Evolutionary conservation across 2,329 filamentous ascomycete species (phyloP), one percentile per base, ranked within the genome.

Genomic region (Dothistroma pini): DNA sequence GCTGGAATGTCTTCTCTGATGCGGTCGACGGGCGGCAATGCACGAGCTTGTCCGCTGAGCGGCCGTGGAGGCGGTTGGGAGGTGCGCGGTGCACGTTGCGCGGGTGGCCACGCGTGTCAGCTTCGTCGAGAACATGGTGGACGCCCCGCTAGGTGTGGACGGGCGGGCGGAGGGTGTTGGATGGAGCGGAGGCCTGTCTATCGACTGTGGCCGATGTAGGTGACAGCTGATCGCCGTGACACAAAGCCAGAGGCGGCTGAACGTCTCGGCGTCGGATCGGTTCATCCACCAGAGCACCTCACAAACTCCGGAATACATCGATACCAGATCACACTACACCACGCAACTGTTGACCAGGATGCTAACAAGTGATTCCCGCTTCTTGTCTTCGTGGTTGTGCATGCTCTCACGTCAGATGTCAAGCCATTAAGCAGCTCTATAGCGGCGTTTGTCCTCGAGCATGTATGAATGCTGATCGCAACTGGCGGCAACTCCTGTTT

Each of bases 1-100:
- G 52, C 77, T 80, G 21, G 79, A 81, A 49, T 77, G 74, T 67
- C 81, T 78, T 60, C 80, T 77, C 66, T 82, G 79, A 70, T 81
- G 80, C 49, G 70, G 63, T 50, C 73, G 74, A 62, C 71, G 58
- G 62, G 75, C 61, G 58, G 66, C 62, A 68, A 70, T 71, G 70
- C 68, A 76, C 75, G 66, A 66, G 38, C 67, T 57, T 32, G 63
- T 60, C 47, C 64, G 66, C 47, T 65, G 64, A 35, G 65, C 67
- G 53, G 73, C 72, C 56, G 71, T 72, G 63, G 70, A 68, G 41
- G 74, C 70, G 52, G 63, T 61, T 49, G 63, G 25, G 58, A 65
- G 60, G 44, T 3, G 12, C 14, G 66, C 66, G 32, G 64, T 62
- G 49, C 66, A 63, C 53, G 69, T 67, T 38, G 67, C 64, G 63